Conservation (phyloP, 176 grass and related monocot species). For the Bolboschoenus planiculmis region DNA sequence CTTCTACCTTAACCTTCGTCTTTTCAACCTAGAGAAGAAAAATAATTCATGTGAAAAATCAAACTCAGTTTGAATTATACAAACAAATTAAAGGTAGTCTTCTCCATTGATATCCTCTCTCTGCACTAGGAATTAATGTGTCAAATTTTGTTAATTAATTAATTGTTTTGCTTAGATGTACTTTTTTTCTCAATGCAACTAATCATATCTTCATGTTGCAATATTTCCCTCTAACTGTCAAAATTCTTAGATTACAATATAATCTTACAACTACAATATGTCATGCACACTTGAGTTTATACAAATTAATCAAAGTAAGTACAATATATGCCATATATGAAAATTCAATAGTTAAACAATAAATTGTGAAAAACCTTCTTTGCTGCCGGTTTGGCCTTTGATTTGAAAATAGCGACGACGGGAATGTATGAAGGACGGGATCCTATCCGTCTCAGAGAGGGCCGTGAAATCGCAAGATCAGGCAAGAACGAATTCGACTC, state of each 20-base stretch:
- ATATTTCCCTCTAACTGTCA: background rate
- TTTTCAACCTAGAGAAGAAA: constrained; percentile 17
- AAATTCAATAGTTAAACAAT: too few relatives aligned
- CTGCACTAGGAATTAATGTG: background rate
- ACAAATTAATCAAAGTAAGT: too few relatives aligned
- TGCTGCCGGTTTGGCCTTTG: constrained; percentile 56
- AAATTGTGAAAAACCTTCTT: constrained; percentile 88
- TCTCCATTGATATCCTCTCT: background rate
- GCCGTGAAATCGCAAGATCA: background rate
- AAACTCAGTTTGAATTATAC: background rate
- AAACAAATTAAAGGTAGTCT: background rate
- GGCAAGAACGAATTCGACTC: constrained; percentile 33
- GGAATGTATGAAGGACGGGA: constrained; percentile 8
- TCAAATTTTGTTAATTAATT: background rate
- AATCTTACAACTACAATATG: too few relatives aligned
- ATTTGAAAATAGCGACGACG: constrained; percentile 59
- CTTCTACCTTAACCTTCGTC: constrained; percentile 55
- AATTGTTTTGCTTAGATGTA: background rate
- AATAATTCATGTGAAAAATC: background rate
- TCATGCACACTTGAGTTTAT: too few relatives aligned
- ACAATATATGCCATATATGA: too few relatives aligned
- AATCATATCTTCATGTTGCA: background rate
- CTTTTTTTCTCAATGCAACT: background rate
- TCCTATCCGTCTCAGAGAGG: background rate
- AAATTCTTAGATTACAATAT: background rate